phyloP scores from a whole-genome alignment of 2,329 filamentous ascomycete species.

The Pestalotiopsis sp. region DNA sequence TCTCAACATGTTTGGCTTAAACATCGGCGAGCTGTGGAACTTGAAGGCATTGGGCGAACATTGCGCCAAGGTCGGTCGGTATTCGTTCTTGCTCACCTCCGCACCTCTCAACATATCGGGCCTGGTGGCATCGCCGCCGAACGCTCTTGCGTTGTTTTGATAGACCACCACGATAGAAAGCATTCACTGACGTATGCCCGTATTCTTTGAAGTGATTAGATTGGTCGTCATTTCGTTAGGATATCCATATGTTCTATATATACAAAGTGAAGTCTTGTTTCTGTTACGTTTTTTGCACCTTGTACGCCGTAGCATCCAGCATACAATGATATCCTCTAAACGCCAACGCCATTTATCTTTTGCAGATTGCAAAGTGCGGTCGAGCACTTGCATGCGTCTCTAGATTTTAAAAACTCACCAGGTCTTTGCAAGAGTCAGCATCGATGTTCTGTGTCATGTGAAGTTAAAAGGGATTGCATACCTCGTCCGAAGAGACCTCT shows the following conservation, averaged over 20 bases:
- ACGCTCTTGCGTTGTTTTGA: constrained; percentile 37
- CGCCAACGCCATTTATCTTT: constrained; percentile 2
- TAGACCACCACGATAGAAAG: background rate
- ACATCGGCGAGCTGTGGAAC: constrained; percentile 24
- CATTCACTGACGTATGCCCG: too few species aligned
- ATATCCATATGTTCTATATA: background rate
- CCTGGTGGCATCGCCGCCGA: constrained; percentile 39
- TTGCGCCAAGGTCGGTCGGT: constrained; percentile 34
- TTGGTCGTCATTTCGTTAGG: background rate
- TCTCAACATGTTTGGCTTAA: constrained; percentile 12
- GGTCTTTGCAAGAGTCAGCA: constrained; percentile 21
- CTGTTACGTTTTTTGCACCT: background rate
- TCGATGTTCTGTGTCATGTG: background rate
- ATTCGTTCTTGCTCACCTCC: constrained; percentile 42
- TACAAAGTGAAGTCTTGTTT: constrained; percentile 2
- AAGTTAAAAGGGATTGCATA: constrained; percentile 37
- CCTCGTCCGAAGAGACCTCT: constrained; percentile 92
- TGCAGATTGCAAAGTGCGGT: background rate
- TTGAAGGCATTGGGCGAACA: constrained; percentile 21
- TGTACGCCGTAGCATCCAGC: background rate
- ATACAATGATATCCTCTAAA: background rate
- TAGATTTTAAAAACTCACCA: constrained; percentile 27
- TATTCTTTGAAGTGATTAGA: background rate
- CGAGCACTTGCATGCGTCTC: background rate
- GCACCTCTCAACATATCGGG: constrained; percentile 41